These are phyloP conservation scores for Hyphopichia burtonii DNA, from an alignment of 1,139 yeast species.

Conservation along the genomic window DNA sequence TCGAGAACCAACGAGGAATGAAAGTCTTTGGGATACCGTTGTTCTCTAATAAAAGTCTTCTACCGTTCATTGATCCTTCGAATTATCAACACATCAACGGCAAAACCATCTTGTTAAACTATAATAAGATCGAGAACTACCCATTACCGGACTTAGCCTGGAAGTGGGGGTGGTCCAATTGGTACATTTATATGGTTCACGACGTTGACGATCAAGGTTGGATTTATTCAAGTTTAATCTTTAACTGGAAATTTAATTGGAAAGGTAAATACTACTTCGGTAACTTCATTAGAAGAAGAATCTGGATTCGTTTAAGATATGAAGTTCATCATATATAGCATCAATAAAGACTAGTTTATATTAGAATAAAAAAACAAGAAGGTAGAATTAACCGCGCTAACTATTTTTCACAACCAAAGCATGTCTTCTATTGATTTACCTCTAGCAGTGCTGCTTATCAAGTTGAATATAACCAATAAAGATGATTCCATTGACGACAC, in stretches of 20 bases:
- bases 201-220: constrained; percentile 82
- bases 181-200: constrained; percentile 71
- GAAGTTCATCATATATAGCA: no score
- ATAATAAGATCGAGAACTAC: constrained; percentile 37
- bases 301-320: constrained; percentile 54
- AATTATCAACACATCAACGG: constrained; percentile 38
- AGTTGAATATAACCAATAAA: neutral
- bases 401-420: neutral
- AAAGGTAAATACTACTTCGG: constrained; percentile 57
- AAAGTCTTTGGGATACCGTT: constrained; percentile 64
- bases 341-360: no score
- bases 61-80: constrained; percentile 63
- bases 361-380: neutral
- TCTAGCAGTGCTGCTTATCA: neutral
- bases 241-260: constrained; percentile 50
- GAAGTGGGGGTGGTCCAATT: constrained; percentile 70
- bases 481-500: neutral
- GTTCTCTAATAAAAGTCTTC: constrained; percentile 53
- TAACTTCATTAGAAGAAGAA: constrained; percentile 55
- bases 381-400: neutral
- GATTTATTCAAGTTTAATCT: constrained; percentile 55
- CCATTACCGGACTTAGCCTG: constrained; percentile 68
- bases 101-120: constrained; percentile 23
- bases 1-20: constrained; percentile 73
- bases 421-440: neutral